Percentiles rank a stretch among this genome's conserved stretches.
Evolutionary conservation across 257 asterid genomes (phyloP).

Genomic region (Galeopsis tetrahit): DNA sequence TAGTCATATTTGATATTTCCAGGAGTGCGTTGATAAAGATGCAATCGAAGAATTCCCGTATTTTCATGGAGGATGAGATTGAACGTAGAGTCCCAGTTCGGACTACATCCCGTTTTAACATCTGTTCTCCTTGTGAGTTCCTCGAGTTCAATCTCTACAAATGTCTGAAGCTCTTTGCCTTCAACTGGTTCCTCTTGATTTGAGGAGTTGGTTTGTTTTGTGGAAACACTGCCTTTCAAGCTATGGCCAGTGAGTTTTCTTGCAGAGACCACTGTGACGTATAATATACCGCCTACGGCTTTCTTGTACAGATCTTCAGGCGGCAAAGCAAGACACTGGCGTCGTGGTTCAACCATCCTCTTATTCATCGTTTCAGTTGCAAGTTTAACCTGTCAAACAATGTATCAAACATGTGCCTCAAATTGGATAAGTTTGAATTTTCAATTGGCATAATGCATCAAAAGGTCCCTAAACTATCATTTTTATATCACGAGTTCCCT

Average conservation of each 20-base stretch:
- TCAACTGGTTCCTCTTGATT: conserved; percentile 47
- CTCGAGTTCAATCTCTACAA: conserved; percentile 87
- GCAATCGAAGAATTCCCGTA: conserved; percentile 68
- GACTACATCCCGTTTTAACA: conserved; percentile 63
- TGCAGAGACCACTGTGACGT: conserved; percentile 72
- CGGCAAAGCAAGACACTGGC: conserved; percentile 89
- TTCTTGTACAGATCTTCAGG: conserved; percentile 68
- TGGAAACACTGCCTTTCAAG: conserved; percentile 48
- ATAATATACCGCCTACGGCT: conserved; percentile 79
- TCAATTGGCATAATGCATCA: no score
- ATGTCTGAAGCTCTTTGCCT: conserved; percentile 67
- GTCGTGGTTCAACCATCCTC: conserved; percentile 95
- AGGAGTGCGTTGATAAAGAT: conserved; percentile 75
- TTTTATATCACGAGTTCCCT: no score
- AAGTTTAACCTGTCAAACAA: conserved; percentile 68
- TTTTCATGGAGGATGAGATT: conserved; percentile 81
- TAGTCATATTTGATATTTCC: conserved; percentile 78
- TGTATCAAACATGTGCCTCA: background rate
- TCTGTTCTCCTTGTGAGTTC: conserved; percentile 84
- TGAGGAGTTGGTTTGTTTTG: conserved; percentile 44
- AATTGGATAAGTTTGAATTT: background rate
- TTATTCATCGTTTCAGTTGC: conserved; percentile 74
- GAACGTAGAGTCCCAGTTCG: conserved; percentile 82
- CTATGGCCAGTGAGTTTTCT: conserved; percentile 58
- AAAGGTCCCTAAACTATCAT: no score